Percentiles rank a stretch among this genome's conserved stretches.
Conservation (phyloP, 2,329 filamentous ascomycete species). For the Aspergillus cejpii region DNA sequence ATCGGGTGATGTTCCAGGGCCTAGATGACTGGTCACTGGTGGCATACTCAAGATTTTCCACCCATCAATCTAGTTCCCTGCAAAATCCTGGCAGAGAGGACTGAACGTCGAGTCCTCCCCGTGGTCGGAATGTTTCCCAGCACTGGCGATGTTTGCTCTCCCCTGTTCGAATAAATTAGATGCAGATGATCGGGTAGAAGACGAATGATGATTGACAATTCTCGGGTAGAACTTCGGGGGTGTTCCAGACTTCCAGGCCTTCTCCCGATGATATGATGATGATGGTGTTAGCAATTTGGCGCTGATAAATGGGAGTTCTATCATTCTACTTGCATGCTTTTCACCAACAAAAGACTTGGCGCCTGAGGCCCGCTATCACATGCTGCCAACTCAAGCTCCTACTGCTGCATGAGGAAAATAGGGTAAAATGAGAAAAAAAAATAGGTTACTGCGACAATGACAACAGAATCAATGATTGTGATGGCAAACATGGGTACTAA, state of each 20-base stretch:
- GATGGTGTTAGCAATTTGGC: constrained; percentile 1
- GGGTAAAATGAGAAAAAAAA: constrained; percentile 6
- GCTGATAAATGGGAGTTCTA: background rate
- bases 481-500: background rate
- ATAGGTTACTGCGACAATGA: no score
- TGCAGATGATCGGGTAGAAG: constrained; percentile 7
- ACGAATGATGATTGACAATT: constrained; percentile 4
- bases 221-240: background rate
- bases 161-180: constrained; percentile 12
- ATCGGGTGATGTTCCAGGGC: background rate
- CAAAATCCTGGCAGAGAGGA: background rate
- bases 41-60: background rate
- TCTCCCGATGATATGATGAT: constrained; percentile 8
- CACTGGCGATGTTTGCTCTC: constrained; percentile 5
- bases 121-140: background rate
- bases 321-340: no score
- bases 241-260: constrained; percentile 4
- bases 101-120: background rate
- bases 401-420: constrained; percentile 4
- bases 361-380: constrained; percentile 18
- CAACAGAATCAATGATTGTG: no score
- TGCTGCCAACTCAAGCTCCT: constrained; percentile 13
- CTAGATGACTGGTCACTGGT: no score
- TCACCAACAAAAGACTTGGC: constrained; percentile 7
- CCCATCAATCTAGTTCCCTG: background rate